Evolutionary conservation across 805 yeast genomes (phyloP).

Genomic region (Saccharomycopsis capsularis): DNA sequence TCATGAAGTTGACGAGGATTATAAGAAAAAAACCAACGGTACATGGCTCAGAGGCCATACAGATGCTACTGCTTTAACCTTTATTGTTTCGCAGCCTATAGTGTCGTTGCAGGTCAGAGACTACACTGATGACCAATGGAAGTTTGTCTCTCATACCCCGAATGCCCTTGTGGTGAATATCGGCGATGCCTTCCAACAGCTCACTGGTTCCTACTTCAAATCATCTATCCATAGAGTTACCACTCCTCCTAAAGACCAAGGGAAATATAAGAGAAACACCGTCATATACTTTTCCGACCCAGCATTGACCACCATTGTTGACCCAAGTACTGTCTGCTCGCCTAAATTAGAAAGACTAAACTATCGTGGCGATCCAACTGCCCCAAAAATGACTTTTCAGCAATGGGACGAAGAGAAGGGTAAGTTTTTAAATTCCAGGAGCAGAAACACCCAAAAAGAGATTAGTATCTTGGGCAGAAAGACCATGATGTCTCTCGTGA

Average conservation of each 20-base stretch:
- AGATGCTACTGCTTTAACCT: slow-evolving; percentile 37
- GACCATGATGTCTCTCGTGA: slow-evolving; percentile 14
- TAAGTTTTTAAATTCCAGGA: slow-evolving; percentile 34
- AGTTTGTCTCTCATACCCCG: slow-evolving; percentile 32
- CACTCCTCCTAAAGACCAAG: slow-evolving; percentile 40
- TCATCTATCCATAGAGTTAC: slow-evolving; percentile 42
- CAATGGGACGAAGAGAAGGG: slow-evolving; percentile 45
- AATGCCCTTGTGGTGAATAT: slow-evolving; percentile 35
- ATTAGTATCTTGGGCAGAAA: slow-evolving; percentile 21
- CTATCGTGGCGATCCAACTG: slow-evolving; percentile 25
- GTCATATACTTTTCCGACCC: slow-evolving; percentile 40
- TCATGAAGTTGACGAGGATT: slow-evolving; percentile 30
- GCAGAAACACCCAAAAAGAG: slow-evolving; percentile 5
- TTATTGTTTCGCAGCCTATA: slow-evolving; percentile 37
- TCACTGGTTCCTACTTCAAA: slow-evolving; percentile 41
- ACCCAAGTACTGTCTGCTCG: slow-evolving; percentile 36
- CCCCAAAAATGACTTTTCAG: slow-evolving; percentile 34
- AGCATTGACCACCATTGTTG: slow-evolving; percentile 30
- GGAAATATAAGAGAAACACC: slow-evolving; percentile 31
- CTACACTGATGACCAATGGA: slow-evolving; percentile 31
- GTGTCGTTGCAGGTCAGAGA: slow-evolving; percentile 35
- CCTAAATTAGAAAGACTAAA: slow-evolving; percentile 34
- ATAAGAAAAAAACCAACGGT: slow-evolving; percentile 30
- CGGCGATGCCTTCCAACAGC: slow-evolving; percentile 37
- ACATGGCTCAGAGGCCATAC: slow-evolving; percentile 45